Evolutionary conservation across 2,329 filamentous ascomycete genomes (phyloP).

Genomic region (Neonectria sp.): DNA sequence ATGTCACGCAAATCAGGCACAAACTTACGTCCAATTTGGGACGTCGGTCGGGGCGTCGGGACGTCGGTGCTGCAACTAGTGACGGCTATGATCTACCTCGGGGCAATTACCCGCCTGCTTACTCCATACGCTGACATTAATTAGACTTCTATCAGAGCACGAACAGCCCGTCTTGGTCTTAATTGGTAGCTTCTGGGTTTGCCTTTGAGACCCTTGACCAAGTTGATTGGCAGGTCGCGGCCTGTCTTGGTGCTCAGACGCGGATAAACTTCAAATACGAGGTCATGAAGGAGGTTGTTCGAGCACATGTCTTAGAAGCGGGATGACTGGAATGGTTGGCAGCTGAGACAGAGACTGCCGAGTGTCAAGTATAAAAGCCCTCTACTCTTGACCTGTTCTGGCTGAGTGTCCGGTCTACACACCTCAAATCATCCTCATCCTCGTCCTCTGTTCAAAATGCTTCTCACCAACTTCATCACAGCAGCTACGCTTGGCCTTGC

Average conservation of each 20-base stretch:
- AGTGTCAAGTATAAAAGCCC: neutral
- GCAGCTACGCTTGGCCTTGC: slow-evolving; percentile 39
- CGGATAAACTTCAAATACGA: neutral
- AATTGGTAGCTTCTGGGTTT: neutral
- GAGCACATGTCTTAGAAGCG: neutral
- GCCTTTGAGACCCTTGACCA: neutral
- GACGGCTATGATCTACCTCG: neutral
- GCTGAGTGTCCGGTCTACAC: neutral
- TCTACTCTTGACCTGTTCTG: neutral
- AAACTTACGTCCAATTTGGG: neutral
- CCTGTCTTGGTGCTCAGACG: neutral
- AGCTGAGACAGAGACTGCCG: neutral
- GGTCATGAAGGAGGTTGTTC: neutral
- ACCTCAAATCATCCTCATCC: neutral
- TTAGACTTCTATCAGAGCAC: neutral
- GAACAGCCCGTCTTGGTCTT: neutral
- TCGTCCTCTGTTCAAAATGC: slow-evolving; percentile 36
- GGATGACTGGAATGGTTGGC: neutral
- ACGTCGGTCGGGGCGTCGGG: neutral
- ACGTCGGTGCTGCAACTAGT: neutral
- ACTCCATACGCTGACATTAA: neutral
- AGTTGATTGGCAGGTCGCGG: neutral
- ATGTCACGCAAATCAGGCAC: neutral
- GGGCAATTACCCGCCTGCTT: neutral
- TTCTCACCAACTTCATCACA: slow-evolving; percentile 41